Evolutionary conservation across 1,284 basidiomycete species (phyloP), one percentile per base, ranked within the genome.

Genomic region (Boletus sp.): DNA sequence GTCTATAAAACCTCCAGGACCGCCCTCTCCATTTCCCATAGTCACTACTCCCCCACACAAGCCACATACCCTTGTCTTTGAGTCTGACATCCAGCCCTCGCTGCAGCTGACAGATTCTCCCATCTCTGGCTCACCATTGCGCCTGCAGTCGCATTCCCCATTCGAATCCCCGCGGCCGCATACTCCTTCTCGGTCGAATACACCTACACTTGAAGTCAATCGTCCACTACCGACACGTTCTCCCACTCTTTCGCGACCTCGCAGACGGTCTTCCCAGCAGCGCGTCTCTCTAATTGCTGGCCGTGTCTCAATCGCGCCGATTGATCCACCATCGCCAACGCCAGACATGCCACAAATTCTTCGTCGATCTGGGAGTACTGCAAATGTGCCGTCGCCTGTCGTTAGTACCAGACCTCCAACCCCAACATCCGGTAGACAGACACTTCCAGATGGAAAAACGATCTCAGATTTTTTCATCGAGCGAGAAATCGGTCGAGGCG

Each of bases 401-500:
- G 67, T 72, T 43, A 83, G 81, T 56, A 80, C 81, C 4, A 72
- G 80, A 33, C 73, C 84, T 26, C 81, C 85, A 4, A 80, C 83
- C 1, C 82, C 86, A 14, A 61, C 66, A 10, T 53, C 65, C 13
- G 74, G 78, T 47, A 69, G 71, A 34, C 69, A 77, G 36, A 68
- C 72, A 5, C 77, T 78, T 51, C 65, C 81, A 5, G 82, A 79
- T 42, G 76, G 76, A 41, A 77, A 81, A 51, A 83, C 73, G 54
- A 88, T 93, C 50, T 81, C 80, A 3, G 84, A 90, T 58, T 93
- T 85, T 61, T 76, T 87, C 25, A 86, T 96, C 46, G 81, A 93
- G 56, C 80, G 79, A 41, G 92, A 96, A 62, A 88, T 94, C 17
- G 93, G 95, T 20, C 80, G 93, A 50, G 95, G 95, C n/a, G 95